Evolutionary conservation across 768 basidiomycete species (phyloP), one percentile per base, ranked within the genome.

Genomic region (Macrolepiota fuliginosa): DNA sequence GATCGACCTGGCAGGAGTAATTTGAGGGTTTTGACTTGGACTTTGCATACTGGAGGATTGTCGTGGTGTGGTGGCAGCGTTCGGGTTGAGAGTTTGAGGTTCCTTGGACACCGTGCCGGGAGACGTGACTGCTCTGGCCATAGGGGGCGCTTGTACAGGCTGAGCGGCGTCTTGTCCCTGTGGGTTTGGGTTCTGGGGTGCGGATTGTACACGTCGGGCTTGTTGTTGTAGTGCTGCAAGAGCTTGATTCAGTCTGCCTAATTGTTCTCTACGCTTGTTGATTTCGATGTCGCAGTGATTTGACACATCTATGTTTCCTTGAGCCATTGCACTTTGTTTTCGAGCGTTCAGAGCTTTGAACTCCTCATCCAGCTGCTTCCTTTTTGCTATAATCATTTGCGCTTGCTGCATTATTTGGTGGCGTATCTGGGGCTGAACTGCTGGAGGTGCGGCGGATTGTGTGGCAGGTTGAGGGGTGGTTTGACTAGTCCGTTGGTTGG

Each of bases 391-490:
- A 25, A 61, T 17, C 2, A 55, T 1, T n/a, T 54, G 46, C 6
- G 42, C 22, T 37, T 52, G 62, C 13, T 53, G 49, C 24, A 57
- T 49, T 9, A 56, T 39, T 25, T 58, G 42, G 7, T 45, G 63
- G 15, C 25, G 52, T 12, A 56, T 46, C 51, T 56, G 55, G 63
- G 71, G 62, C 42, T 72, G 74, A 29, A 65, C 59, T 35, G 67
- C 55, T 1, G 61, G 54, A n/a, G 60, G 36, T 1, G 59, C 15
- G 25, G 63, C 27, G 4, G 52, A 11, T 40, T 54, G 60, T 9
- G 60, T 22, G 32, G 58, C 47, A 22, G 62, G 39, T 58, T 59
- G 56, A 11, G 64, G 62, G 19, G 63, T 25, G 51, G 64, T 45
- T 22, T 58, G 56, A 17, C 27, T 15, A 7, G 32, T 19, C 13